A percentile compares a stretch with the other conserved stretches of the same genome.
Conservation (phyloP, 2,329 filamentous ascomycete species). For the Pyrenochaeta sp. region DNA sequence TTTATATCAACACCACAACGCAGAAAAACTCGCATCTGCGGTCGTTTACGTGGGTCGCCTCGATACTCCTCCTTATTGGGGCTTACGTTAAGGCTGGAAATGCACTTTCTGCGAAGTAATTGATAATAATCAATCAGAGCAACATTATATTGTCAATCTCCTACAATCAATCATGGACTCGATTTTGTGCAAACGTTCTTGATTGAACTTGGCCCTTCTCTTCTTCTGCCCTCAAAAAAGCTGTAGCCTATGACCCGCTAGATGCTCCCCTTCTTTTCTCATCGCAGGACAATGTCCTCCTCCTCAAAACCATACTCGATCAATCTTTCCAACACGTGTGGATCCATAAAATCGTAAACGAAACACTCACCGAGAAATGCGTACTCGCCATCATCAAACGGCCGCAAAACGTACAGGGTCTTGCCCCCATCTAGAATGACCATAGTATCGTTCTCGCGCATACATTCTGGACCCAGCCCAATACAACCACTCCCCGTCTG, state of each 20-base stretch:
- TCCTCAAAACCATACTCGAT: background rate
- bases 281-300: background rate
- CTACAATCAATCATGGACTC: background rate
- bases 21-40: constrained; percentile 25
- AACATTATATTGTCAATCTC: background rate
- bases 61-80: constrained; percentile 15
- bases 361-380: constrained; percentile 8
- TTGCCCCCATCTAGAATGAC: constrained; percentile 4
- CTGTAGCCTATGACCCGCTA: background rate
- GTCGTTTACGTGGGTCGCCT: constrained; percentile 20
- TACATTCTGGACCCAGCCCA: constrained; percentile 6
- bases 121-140: background rate
- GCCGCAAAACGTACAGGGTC: constrained; percentile 2
- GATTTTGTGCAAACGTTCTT: too few species aligned
- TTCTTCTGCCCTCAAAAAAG: too few species aligned
- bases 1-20: constrained; percentile 30
- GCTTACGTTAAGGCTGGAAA: constrained; percentile 34
- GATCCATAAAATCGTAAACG: background rate
- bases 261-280: background rate
- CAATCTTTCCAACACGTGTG: background rate
- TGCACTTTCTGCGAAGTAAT: background rate
- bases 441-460: constrained; percentile 4
- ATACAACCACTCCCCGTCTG: background rate
- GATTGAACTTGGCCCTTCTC: too few species aligned
- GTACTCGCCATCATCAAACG: background rate